phyloP scores from a whole-genome alignment of 140 eudicot genomes.

The Erigeron philadelphicus region DNA sequence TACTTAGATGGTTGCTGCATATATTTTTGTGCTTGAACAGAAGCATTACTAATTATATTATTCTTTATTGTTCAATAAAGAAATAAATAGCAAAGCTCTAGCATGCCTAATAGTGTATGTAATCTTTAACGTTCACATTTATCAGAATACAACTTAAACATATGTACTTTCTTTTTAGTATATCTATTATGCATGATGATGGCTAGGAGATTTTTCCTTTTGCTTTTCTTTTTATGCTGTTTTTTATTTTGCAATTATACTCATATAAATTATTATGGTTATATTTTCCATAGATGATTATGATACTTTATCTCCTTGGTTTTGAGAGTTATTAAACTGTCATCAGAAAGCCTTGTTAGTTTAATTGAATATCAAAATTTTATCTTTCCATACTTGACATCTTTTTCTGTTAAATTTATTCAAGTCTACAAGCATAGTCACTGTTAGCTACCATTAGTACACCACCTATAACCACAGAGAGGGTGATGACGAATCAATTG shows the following conservation, averaged over 20 bases:
- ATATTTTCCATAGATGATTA: too few relatives aligned
- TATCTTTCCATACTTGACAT: conserved; percentile 1
- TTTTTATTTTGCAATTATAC: too few relatives aligned
- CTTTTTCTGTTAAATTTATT: neutral
- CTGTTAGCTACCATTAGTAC: neutral
- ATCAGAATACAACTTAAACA: neutral
- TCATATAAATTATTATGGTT: too few relatives aligned
- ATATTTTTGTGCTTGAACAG: conserved; percentile 3
- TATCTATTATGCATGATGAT: neutral
- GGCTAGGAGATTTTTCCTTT: neutral
- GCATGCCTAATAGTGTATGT: neutral
- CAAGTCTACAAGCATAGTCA: neutral
- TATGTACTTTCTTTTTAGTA: conserved; percentile 3
- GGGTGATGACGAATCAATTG: conserved; percentile 18
- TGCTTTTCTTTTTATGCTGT: too few relatives aligned
- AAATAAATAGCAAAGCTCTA: neutral
- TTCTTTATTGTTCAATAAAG: neutral
- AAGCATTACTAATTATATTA: neutral
- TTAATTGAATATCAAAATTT: neutral
- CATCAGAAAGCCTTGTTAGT: neutral
- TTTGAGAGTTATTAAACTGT: neutral
- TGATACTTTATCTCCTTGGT: too few relatives aligned
- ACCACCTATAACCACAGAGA: neutral
- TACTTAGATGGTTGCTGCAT: conserved; percentile 4
- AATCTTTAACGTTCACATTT: neutral